These are phyloP conservation scores for Stevia rebaudiana DNA, from an alignment of 140 eudicot genomes.

Conservation along the genomic window DNA sequence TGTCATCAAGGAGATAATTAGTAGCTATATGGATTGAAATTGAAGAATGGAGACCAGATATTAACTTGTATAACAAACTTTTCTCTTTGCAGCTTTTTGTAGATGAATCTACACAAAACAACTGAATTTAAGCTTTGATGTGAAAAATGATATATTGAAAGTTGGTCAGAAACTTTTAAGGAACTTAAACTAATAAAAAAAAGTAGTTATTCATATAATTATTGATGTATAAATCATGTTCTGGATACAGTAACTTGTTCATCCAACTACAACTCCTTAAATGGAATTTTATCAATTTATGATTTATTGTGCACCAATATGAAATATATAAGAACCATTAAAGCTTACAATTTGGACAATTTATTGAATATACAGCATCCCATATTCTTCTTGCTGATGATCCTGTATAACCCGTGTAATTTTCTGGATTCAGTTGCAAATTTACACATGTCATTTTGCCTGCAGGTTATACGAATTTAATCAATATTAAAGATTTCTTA, in stretches of 20 bases:
- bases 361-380: constrained; percentile 83
- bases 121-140: too few relatives aligned
- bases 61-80: constrained; percentile 74
- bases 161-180: too few relatives aligned
- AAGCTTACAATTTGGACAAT: constrained; percentile 41
- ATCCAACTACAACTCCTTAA: too few relatives aligned
- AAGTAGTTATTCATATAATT: too few relatives aligned
- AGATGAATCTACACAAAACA: constrained; percentile 57
- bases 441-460: constrained; percentile 92
- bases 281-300: too few relatives aligned
- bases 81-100: constrained; percentile 87
- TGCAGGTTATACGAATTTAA: too few relatives aligned
- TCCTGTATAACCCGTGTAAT: constrained; percentile 79
- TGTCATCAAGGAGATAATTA: constrained; percentile 15
- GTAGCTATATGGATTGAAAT: constrained; percentile 84
- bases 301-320: too few relatives aligned
- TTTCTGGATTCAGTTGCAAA: constrained; percentile 74
- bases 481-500: neutral
- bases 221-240: too few relatives aligned
- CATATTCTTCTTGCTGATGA: constrained; percentile 92
- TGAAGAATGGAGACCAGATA: constrained; percentile 95
- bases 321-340: too few relatives aligned
- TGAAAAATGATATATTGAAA: too few relatives aligned
- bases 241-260: too few relatives aligned
- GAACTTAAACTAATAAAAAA: too few relatives aligned